These are phyloP conservation scores for Wickerhamiella vanderwaltii DNA, from an alignment of 805 yeast species.

Conservation along the genomic window DNA sequence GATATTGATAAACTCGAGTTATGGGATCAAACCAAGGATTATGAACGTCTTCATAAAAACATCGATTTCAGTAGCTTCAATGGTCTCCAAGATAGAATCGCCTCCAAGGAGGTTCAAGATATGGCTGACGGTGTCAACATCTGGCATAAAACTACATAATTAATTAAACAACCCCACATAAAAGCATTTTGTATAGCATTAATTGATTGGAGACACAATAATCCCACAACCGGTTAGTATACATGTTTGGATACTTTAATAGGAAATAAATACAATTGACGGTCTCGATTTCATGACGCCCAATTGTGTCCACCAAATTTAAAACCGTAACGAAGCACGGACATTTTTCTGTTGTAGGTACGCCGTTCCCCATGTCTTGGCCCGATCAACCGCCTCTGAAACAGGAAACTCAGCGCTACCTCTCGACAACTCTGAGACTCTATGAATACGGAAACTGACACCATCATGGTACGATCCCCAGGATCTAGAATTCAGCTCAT, in stretches of 20 bases:
- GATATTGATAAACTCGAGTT: slow-evolving; percentile 89
- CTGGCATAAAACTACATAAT: slow-evolving; percentile 6
- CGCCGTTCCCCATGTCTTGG: background rate
- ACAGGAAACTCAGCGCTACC: slow-evolving; percentile 26
- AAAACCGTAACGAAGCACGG: background rate
- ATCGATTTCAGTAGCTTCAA: slow-evolving; percentile 60
- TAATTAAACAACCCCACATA: background rate
- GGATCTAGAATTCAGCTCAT: slow-evolving; percentile 60
- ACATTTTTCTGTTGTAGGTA: background rate
- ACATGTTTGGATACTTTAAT: too few species aligned
- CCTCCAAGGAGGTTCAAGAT: slow-evolving; percentile 54
- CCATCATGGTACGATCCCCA: slow-evolving; percentile 77
- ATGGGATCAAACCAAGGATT: slow-evolving; percentile 42
- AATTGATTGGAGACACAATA: background rate
- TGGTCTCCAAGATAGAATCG: slow-evolving; percentile 46
- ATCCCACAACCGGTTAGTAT: too few species aligned
- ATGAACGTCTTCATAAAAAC: slow-evolving; percentile 51
- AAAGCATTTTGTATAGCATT: background rate
- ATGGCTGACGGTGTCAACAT: slow-evolving; percentile 44
- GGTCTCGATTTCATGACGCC: too few species aligned
- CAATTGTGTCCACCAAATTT: too few species aligned
- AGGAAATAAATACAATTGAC: too few species aligned
- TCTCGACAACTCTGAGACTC: slow-evolving; percentile 30
- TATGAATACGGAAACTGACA: slow-evolving; percentile 50
- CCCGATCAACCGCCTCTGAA: slow-evolving; percentile 10